Base-by-base conservation (phyloP, 176 grass and related monocot genomes). In the Rhynchospora pubera region DNA sequence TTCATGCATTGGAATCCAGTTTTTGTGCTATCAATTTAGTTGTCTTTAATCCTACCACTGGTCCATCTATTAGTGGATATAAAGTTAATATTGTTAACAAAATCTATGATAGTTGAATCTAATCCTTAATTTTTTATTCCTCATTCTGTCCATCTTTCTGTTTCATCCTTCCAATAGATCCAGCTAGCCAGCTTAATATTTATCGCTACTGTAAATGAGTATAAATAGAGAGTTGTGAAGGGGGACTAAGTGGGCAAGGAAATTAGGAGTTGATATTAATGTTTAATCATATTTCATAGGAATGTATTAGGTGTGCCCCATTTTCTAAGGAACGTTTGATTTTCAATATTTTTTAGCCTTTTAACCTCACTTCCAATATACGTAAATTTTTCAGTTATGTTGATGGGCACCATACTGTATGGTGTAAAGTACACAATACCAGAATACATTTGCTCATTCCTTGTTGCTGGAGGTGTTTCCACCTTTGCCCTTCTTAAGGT, bases 401-500 rank as follows among this genome's bases (percentile, higher is more conserved):
- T 99, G 83, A 90, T 99, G 97, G 97, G 97, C 6, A 90, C 93
- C 80, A 24, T 99, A 64, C 83, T 99, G 21, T 96, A 99, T 83
- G 93, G 93, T 91, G 93, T 99, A 53, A 99, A 93, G 77, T 99
- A 99, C 65, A 96, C 91, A 81, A 77, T 96, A 83, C 97, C 91
- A 15, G 97, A 99, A 82, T 99, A 99, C 53, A 71, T 99, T 69
- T 93, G 93, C 82, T 90, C 97, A 63, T 90, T 99, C 58, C 93
- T 99, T 78, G 97, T 99, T 89, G 89, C 91, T 60, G 97, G 97
- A 47, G 97, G 97, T 28, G 97, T 99, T 62, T 99, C 93, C 9
- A 65, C 93, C 78, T 99, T 96, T 86, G 97, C 97, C 6, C 91
- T 99, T 87, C 83, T 91, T 65, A 99, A 99, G 93, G 93, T 99